Evolutionary conservation across 768 basidiomycete species (phyloP).

Genomic region (Coprinellus micaceus): DNA sequence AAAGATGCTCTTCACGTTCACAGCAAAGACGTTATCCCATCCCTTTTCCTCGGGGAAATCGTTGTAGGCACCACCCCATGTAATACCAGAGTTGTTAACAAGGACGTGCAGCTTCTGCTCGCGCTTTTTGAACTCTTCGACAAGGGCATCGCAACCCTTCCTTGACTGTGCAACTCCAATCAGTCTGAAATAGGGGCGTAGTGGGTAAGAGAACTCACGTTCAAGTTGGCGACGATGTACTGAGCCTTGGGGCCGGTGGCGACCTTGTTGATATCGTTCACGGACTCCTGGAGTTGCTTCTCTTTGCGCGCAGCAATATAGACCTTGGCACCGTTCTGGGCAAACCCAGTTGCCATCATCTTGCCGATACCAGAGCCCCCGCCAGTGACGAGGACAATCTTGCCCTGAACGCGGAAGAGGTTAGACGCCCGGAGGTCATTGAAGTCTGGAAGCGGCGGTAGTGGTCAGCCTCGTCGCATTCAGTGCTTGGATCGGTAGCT

Average conservation of each 20-base stretch:
- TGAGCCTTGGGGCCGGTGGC: slow-evolving; percentile 57
- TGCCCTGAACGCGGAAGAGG: slow-evolving; percentile 17
- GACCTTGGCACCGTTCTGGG: slow-evolving; percentile 82
- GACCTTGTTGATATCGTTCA: slow-evolving; percentile 55
- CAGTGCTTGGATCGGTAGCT: too few species aligned
- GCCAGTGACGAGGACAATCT: slow-evolving; percentile 68
- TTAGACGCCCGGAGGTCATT: slow-evolving; percentile 12
- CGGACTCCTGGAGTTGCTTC: slow-evolving; percentile 64
- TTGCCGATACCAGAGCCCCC: slow-evolving; percentile 82
- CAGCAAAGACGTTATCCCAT: slow-evolving; percentile 79
- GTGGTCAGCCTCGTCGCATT: too few species aligned
- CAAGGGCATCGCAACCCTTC: slow-evolving; percentile 74
- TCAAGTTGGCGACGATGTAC: slow-evolving; percentile 73
- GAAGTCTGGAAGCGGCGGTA: not conserved
- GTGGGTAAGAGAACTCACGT: slow-evolving; percentile 41
- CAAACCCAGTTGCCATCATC: slow-evolving; percentile 80
- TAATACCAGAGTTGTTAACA: slow-evolving; percentile 78
- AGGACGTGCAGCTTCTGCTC: slow-evolving; percentile 77
- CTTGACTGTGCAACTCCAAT: slow-evolving; percentile 46
- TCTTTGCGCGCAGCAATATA: slow-evolving; percentile 89
- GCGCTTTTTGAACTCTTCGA: slow-evolving; percentile 60
- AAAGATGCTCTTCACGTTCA: slow-evolving; percentile 84
- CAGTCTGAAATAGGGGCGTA: not conserved
- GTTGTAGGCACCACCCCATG: slow-evolving; percentile 71
- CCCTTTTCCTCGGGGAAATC: slow-evolving; percentile 78